These are phyloP conservation scores for Citrus hindsii DNA, from an alignment of 345 rosid species.

Conservation along the genomic window DNA sequence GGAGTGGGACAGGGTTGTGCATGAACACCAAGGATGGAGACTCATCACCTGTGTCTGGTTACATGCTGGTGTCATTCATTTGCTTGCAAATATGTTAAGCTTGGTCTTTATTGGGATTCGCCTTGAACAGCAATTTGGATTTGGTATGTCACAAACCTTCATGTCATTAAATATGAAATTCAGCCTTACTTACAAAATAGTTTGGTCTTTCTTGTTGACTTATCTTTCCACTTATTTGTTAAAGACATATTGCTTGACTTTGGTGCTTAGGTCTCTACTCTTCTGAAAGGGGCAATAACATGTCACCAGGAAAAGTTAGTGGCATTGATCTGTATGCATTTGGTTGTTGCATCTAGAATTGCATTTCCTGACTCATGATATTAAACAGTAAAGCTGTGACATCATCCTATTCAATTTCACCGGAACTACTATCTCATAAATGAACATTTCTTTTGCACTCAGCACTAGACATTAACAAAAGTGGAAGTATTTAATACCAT, in stretches of 20 bases:
- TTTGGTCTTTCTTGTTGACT: neutral
- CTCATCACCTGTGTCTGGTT: slow-evolving; percentile 83
- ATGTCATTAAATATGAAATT: neutral
- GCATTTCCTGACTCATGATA: neutral
- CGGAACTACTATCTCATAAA: too few species aligned
- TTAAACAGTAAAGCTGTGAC: neutral
- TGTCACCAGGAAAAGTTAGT: neutral
- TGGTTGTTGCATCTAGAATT: neutral
- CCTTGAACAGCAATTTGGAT: slow-evolving; percentile 94
- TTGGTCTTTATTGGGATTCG: slow-evolving; percentile 83
- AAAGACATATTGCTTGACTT: neutral
- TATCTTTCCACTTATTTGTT: neutral
- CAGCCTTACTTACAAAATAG: neutral
- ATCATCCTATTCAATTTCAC: neutral
- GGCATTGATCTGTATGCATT: neutral
- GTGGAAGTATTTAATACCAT: neutral
- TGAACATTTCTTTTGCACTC: neutral
- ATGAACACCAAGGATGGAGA: slow-evolving; percentile 86
- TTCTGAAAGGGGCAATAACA: neutral
- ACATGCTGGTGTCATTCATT: slow-evolving; percentile 94
- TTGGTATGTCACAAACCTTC: slow-evolving; percentile 41
- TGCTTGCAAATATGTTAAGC: slow-evolving; percentile 84
- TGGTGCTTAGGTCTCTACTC: neutral
- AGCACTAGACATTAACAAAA: neutral
- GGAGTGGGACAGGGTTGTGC: slow-evolving; percentile 66